Base-by-base conservation (phyloP, 2,329 filamentous ascomycete species). In the Cercospora brassicicola region DNA sequence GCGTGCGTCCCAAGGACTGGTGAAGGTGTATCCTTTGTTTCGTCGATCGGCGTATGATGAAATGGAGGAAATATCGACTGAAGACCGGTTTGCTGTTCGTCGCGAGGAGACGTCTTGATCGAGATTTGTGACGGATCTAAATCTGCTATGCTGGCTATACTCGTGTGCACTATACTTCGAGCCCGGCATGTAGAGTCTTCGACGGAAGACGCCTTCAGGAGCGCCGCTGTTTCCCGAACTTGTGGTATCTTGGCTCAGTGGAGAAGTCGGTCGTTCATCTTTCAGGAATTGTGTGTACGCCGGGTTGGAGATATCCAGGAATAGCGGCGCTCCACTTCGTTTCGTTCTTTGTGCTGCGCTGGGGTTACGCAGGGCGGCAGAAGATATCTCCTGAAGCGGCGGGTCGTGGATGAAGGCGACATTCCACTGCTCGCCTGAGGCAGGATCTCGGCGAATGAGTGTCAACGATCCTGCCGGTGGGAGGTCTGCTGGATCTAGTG, bases 1-100 rank as follows among this genome's bases (percentile, higher is more conserved):
- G 51, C 87, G 86, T 15, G 92, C 91, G 69, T 92, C 89, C 94
- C 94, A 98, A 0, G 93, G 94, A 51, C 91, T 95, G 20, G 84
- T 82, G 77, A 97, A 97, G 0, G 88, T 86, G 79, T 96, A 96
- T 18, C 85, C 79, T 70, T 81, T 80, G 75, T 89, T 90, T 33
- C 85, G 84, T 0, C 88, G 84, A 62, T 79, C 77, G 6, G 71
- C 63, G 42, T 65, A 75, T 2, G 67, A 59, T 7, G 69, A 65
- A 4, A 61, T 48, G 26, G 36, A 60, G 11, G 33, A 57, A 6
- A 64, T 2, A 23, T 64, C 51, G 13, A 64, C n/a, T 0, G 51
- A 57, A 13, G 62, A 64, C 1, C 62, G 53, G 3, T 56, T 39
- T 28, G 48, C 45, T 3, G 48, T 13, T 10, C 33, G 51, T 9